Evolutionary conservation across 1,284 basidiomycete species (phyloP).

Genomic region (Porodaedalea pini): DNA sequence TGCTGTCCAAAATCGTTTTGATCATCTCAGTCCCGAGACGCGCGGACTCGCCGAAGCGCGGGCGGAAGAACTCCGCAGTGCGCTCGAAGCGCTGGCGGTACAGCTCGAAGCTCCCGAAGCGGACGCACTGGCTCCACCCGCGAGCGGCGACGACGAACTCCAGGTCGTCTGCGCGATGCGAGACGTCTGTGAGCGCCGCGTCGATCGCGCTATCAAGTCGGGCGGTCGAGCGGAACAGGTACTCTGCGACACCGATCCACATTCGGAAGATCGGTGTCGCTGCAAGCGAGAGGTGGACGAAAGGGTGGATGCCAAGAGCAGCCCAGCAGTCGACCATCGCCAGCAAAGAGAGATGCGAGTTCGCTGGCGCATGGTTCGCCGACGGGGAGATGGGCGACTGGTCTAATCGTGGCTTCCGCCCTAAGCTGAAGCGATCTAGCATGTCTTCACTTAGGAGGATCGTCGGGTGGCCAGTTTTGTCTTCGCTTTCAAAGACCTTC

Average conservation of each 20-base stretch:
- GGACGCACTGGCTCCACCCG: slow-evolving; percentile 96
- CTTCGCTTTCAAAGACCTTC: slow-evolving; percentile 61
- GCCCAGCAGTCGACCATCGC: slow-evolving; percentile 99
- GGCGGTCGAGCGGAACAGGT: slow-evolving; percentile 74
- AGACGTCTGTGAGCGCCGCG: slow-evolving; percentile 76
- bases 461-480: slow-evolving; percentile 39
- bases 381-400: slow-evolving; percentile 19
- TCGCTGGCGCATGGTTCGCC: slow-evolving; percentile 40
- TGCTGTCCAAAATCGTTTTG: slow-evolving; percentile 73
- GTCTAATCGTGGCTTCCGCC: slow-evolving; percentile 39
- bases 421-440: slow-evolving; percentile 86
- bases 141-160: slow-evolving; percentile 94
- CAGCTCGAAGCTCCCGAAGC: slow-evolving; percentile 88
- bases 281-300: slow-evolving; percentile 88
- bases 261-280: slow-evolving; percentile 96
- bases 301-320: slow-evolving; percentile 82
- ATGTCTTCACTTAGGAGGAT: slow-evolving; percentile 87
- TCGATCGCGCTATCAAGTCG: slow-evolving; percentile 70
- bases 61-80: slow-evolving; percentile 83
- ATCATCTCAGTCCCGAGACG: slow-evolving; percentile 89
- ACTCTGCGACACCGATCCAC: slow-evolving; percentile 97
- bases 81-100: slow-evolving; percentile 82
- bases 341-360: slow-evolving; percentile 93
- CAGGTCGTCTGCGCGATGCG: slow-evolving; percentile 85
- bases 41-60: slow-evolving; percentile 83